Evolutionary conservation across 306 rosid genomes (phyloP).

Genomic region (Hylodesmum podocarpum): DNA sequence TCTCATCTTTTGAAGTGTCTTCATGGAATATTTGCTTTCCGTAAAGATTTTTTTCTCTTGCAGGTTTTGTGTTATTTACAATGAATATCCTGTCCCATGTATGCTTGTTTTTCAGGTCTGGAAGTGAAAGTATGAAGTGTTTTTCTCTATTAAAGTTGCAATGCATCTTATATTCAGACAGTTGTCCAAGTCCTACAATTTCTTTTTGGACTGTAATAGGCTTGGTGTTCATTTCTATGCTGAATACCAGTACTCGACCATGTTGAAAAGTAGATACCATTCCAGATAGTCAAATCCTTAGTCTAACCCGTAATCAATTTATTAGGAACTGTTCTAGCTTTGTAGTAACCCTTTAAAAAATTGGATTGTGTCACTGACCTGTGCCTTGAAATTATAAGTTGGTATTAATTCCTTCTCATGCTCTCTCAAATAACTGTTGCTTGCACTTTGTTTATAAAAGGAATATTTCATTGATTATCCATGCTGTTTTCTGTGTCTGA

Average conservation of each 20-base stretch:
- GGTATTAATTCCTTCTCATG: not conserved
- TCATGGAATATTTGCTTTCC: not conserved
- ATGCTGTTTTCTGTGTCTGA: conserved; percentile 29
- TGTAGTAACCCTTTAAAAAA: conserved; percentile 11
- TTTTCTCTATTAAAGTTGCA: not conserved
- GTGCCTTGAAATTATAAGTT: conserved; percentile 3
- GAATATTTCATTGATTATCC: not conserved
- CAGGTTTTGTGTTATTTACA: not conserved
- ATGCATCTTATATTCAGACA: not conserved
- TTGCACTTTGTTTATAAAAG: conserved; percentile 12
- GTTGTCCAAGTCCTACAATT: conserved; percentile 2
- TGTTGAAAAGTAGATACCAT: conserved; percentile 7
- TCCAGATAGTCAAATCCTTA: conserved; percentile 6
- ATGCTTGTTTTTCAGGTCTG: not conserved
- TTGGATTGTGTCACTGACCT: not conserved
- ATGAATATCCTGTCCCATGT: not conserved
- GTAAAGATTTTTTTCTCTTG: conserved; percentile 4
- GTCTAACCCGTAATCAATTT: not conserved
- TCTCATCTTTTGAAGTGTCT: conserved; percentile 26
- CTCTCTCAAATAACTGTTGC: conserved; percentile 16
- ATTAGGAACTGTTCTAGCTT: conserved; percentile 19
- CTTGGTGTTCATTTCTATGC: conserved; percentile 23
- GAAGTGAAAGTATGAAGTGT: not conserved
- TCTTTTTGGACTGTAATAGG: not conserved
- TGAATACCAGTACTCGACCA: not conserved